These are phyloP conservation scores for Graphilbum sp. DNA, from an alignment of 2,329 filamentous ascomycete species.

Conservation along the genomic window DNA sequence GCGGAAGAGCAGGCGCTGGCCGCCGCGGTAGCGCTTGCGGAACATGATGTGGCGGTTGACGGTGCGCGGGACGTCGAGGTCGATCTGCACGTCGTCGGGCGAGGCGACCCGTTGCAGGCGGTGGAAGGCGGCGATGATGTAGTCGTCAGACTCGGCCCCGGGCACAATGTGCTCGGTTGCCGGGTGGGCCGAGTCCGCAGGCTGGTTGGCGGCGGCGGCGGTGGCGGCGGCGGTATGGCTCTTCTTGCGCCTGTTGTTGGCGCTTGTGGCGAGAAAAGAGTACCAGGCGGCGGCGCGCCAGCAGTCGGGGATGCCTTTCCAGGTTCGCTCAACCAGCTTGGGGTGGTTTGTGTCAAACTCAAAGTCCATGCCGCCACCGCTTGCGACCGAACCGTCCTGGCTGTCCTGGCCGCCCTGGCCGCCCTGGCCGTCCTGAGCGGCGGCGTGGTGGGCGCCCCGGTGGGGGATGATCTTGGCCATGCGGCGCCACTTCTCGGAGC, in stretches of 20 bases:
- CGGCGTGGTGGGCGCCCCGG: too few relatives aligned
- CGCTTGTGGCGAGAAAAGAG: slow-evolving; percentile 70
- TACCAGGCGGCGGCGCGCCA: slow-evolving; percentile 94
- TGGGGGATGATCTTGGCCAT: slow-evolving; percentile 42
- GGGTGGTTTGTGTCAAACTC: slow-evolving; percentile 70
- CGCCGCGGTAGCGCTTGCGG: slow-evolving; percentile 74
- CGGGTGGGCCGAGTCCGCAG: too few relatives aligned
- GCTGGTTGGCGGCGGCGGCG: not conserved
- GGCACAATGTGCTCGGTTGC: slow-evolving; percentile 13
- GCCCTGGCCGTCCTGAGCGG: too few relatives aligned
- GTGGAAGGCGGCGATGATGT: slow-evolving; percentile 57
- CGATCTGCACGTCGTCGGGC: slow-evolving; percentile 89
- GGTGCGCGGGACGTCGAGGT: slow-evolving; percentile 88
- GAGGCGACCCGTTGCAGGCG: slow-evolving; percentile 57
- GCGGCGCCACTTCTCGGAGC: slow-evolving; percentile 50
- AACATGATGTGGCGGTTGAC: slow-evolving; percentile 98
- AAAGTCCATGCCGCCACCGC: slow-evolving; percentile 35
- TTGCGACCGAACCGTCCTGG: too few relatives aligned
- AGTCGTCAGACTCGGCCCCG: slow-evolving; percentile 47
- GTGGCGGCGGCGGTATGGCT: not conserved
- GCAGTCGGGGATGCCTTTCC: slow-evolving; percentile 95
- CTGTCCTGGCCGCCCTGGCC: slow-evolving; percentile 14
- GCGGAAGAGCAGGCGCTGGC: slow-evolving; percentile 79
- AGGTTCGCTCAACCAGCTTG: slow-evolving; percentile 81
- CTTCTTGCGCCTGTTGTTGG: slow-evolving; percentile 23